Conservation (phyloP, 164 flowering plant species). For the Euptelea pleiosperma region DNA sequence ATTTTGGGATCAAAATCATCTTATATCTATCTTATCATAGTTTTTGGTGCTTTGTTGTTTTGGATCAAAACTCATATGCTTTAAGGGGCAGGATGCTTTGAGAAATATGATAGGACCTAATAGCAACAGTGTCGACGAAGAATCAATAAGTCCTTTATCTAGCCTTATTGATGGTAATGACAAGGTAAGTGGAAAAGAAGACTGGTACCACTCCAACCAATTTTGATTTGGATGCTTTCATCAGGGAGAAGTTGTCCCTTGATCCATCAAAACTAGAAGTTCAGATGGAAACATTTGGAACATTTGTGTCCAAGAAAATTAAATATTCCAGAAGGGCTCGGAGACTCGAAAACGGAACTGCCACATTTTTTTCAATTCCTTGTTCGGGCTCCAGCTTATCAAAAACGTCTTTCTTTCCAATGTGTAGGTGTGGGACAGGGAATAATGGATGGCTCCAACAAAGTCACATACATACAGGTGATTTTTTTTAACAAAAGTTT, state of each 20-base stretch:
- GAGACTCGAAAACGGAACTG: slow-evolving; percentile 21
- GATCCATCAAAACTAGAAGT: slow-evolving; percentile 57
- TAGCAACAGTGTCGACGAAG: slow-evolving; percentile 19
- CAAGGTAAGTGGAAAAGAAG: slow-evolving; percentile 13
- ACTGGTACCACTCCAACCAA: slow-evolving; percentile 11
- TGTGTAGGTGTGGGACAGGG: no score
- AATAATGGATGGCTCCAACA: no score
- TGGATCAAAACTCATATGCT: slow-evolving; percentile 37
- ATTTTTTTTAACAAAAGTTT: slow-evolving; percentile 8
- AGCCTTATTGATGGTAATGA: slow-evolving; percentile 1
- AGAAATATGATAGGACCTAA: slow-evolving; percentile 13
- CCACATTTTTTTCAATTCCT: no score
- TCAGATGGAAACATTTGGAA: slow-evolving; percentile 29
- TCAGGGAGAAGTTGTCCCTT: slow-evolving; percentile 51
- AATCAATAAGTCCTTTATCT: slow-evolving; percentile 14
- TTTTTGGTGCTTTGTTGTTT: not conserved
- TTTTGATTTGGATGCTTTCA: slow-evolving; percentile 64
- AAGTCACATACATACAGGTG: no score
- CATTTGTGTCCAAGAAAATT: slow-evolving; percentile 8
- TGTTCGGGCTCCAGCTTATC: no score
- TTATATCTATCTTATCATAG: not conserved
- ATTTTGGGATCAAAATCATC: not conserved
- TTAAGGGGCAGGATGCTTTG: slow-evolving; percentile 18
- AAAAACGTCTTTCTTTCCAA: no score
- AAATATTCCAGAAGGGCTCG: slow-evolving; percentile 27